These are phyloP conservation scores for Suillus hirtellus DNA, from an alignment of 768 basidiomycete species.

Conservation along the genomic window DNA sequence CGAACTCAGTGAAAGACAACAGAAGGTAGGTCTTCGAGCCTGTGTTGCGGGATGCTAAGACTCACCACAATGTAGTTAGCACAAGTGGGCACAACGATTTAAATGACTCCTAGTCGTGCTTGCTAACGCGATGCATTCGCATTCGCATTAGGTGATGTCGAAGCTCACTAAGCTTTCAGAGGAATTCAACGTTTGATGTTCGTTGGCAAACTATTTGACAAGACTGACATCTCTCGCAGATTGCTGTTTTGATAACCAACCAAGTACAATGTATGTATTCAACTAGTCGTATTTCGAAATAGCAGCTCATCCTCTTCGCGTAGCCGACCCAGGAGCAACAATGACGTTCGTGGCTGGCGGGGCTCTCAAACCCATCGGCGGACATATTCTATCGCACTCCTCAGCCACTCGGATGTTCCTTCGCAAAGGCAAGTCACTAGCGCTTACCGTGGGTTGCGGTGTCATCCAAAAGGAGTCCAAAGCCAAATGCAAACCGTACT, in stretches of 20 bases:
- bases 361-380: conserved; percentile 88
- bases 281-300: neutral
- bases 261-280: conserved; percentile 77
- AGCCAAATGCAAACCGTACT: neutral
- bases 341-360: conserved; percentile 96
- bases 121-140: conserved; percentile 1
- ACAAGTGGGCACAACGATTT: conserved; percentile 50
- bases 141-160: conserved; percentile 70
- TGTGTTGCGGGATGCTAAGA: conserved; percentile 7
- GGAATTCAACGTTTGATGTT: conserved; percentile 72
- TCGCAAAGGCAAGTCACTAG: conserved; percentile 65
- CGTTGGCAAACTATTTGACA: conserved; percentile 6
- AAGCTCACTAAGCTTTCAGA: conserved; percentile 90
- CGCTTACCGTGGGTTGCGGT: neutral
- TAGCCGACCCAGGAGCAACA: conserved; percentile 92
- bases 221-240: conserved; percentile 40
- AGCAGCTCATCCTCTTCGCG: neutral
- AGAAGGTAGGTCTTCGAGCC: conserved; percentile 56
- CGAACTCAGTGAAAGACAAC: conserved; percentile 91
- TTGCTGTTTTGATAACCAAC: conserved; percentile 87
- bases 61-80: conserved; percentile 57
- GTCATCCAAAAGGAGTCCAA: neutral
- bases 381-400: conserved; percentile 84
- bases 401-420: conserved; percentile 87
- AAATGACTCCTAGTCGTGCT: neutral